These are phyloP conservation scores for Pochonia chlamydosporia DNA, from an alignment of 2,329 filamentous ascomycete genomes.

Conservation along the genomic window DNA sequence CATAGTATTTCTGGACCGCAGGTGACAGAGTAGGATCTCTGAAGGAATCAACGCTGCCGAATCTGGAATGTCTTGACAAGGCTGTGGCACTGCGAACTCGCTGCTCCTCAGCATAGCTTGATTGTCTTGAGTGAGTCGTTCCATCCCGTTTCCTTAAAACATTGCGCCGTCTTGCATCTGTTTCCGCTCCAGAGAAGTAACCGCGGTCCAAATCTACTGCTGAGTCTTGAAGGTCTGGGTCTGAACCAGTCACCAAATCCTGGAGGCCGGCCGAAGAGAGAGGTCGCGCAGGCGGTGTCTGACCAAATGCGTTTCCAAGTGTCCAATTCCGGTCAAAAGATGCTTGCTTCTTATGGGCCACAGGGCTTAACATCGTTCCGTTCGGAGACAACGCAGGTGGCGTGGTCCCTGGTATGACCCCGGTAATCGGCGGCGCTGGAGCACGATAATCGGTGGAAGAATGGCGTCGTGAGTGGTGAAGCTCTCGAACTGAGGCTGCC, in stretches of 20 bases:
- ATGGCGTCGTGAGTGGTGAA: slow-evolving; percentile 80
- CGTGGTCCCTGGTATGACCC: slow-evolving; percentile 13
- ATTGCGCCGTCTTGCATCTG: slow-evolving; percentile 70
- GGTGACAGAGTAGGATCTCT: slow-evolving; percentile 55
- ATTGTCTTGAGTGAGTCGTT: slow-evolving; percentile 57
- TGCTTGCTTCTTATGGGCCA: slow-evolving; percentile 56
- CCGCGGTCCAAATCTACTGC: slow-evolving; percentile 70
- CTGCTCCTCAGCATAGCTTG: slow-evolving; percentile 73
- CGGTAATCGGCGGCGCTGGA: slow-evolving; percentile 7
- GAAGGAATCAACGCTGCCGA: slow-evolving; percentile 72
- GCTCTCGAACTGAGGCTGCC: slow-evolving; percentile 72
- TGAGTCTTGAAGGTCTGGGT: slow-evolving; percentile 38
- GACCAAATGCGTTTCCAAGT: slow-evolving; percentile 46
- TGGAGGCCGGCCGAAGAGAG: slow-evolving; percentile 48
- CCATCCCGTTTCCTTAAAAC: slow-evolving; percentile 75
- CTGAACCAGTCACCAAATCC: slow-evolving; percentile 32
- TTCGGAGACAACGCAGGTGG: slow-evolving; percentile 37
- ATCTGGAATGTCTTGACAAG: slow-evolving; percentile 67
- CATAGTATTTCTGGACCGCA: slow-evolving; percentile 67
- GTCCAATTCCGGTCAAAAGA: slow-evolving; percentile 70
- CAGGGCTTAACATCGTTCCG: slow-evolving; percentile 35
- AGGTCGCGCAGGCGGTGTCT: slow-evolving; percentile 33
- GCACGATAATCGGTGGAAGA: slow-evolving; percentile 74
- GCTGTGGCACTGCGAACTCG: slow-evolving; percentile 59
- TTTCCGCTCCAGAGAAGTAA: slow-evolving; percentile 88